Base-by-base conservation (phyloP, 208 protist species). In the Vickermania spadyakhi region DNA sequence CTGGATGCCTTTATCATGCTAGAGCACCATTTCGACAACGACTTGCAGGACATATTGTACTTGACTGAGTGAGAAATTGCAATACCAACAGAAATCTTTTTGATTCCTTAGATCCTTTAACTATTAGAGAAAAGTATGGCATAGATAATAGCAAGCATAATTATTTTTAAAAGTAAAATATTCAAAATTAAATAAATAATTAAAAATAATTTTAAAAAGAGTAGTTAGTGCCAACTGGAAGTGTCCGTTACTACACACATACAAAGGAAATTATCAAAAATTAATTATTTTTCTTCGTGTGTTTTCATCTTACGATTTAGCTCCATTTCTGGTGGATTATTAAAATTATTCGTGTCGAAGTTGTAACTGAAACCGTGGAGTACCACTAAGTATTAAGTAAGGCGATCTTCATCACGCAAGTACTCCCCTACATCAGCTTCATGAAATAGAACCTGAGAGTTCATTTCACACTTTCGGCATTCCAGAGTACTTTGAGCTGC, bases 351-450 rank as follows among this genome's bases (percentile, higher is more conserved):
- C n/a, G n/a, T n/a, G n/a, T n/a, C n/a, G n/a, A n/a, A n/a, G n/a
- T n/a, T n/a, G n/a, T n/a, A n/a, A n/a, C n/a, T n/a, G n/a, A n/a
- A n/a, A n/a, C n/a, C n/a, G n/a, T n/a, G n/a, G n/a, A n/a, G n/a
- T n/a, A n/a, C n/a, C n/a, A n/a, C n/a, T n/a, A n/a, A n/a, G n/a
- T n/a, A n/a, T n/a, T 86, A 95, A 64, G 88, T 95, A 61, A 97
- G 72, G 18, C 74, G 64, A n/a, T 97, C 96, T 83, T 99, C 98
- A 54, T 97, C 86, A 31, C 98, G 79, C 14, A 99, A 73, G 83
- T 99, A 99, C 77, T 99, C 96, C 64, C 98, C 98, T 54, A 99
- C 81, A 91, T 99, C 98, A 1, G 94, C 93, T 71, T 99, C 96
- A 64, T 99, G 96, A 70, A 99, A 99, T 42, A 96, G 77, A 7